Conservation (phyloP, 768 basidiomycete genomes). For the Tricholoma bakamatsutake region DNA sequence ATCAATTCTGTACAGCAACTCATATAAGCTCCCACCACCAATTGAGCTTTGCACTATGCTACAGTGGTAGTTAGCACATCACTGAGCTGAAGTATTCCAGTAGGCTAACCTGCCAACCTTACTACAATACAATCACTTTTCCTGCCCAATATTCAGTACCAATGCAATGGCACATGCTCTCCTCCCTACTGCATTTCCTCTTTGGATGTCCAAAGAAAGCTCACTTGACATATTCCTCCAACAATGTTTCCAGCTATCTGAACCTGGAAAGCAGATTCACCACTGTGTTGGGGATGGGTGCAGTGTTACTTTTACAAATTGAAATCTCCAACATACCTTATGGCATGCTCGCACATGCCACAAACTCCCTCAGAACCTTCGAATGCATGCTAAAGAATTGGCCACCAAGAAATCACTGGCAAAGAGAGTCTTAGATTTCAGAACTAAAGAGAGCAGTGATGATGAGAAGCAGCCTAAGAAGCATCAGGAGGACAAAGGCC, state of each 20-base stretch:
- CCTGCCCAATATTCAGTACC: background rate
- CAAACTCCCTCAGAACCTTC: constrained; percentile 1
- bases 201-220: background rate
- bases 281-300: constrained; percentile 2
- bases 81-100: background rate
- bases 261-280: constrained; percentile 2
- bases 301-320: background rate
- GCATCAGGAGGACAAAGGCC: too few relatives aligned
- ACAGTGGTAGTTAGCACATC: background rate
- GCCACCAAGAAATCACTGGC: background rate
- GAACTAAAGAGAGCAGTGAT: background rate
- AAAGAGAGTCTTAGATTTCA: background rate
- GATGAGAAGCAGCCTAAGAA: too few relatives aligned
- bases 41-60: background rate
- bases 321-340: constrained; percentile 1
- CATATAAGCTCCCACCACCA: constrained; percentile 3
- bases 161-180: background rate
- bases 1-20: constrained; percentile 1
- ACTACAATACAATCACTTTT: background rate
- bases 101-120: background rate
- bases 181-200: background rate
- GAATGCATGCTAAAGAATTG: background rate
- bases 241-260: background rate
- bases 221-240: background rate
- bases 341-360: background rate